A percentile compares a stretch with the other conserved stretches of the same genome.
Evolutionary conservation across 208 protist species (phyloP).

Genomic region (Trypanosoma lewisi): DNA sequence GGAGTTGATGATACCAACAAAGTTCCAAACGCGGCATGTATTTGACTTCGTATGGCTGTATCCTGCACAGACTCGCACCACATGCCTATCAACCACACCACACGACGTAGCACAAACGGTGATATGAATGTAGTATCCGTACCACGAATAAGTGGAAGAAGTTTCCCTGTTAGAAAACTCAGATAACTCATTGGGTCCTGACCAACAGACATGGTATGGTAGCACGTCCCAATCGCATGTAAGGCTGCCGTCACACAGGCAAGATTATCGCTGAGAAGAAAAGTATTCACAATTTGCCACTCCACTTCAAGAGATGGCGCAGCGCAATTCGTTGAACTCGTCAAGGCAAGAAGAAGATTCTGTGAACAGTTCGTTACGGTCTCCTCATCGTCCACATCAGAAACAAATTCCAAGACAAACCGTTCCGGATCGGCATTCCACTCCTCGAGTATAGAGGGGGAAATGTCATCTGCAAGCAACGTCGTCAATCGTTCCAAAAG

Average conservation of each 20-base stretch:
- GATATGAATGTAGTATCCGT: conserved; percentile 19
- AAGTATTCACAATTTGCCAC: conserved; percentile 54
- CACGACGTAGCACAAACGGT: conserved; percentile 66
- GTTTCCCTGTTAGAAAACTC: conserved; percentile 41
- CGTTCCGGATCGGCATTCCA: conserved; percentile 56
- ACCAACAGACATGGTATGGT: conserved; percentile 65
- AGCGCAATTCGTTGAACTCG: conserved; percentile 48
- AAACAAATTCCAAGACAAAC: conserved; percentile 41
- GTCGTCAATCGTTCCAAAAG: conserved; percentile 44
- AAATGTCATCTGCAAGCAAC: conserved; percentile 58
- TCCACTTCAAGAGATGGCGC: conserved; percentile 23
- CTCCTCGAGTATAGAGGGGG: conserved; percentile 25
- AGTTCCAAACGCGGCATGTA: conserved; percentile 51
- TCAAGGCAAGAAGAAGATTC: conserved; percentile 77
- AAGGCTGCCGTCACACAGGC: conserved; percentile 60
- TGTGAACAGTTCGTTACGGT: conserved; percentile 38
- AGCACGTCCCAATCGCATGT: conserved; percentile 83
- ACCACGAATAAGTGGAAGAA: conserved; percentile 63
- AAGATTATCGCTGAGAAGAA: conserved; percentile 41
- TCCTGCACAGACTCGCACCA: conserved; percentile 75
- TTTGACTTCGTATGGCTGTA: conserved; percentile 28
- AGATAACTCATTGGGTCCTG: conserved; percentile 43
- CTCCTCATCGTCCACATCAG: conserved; percentile 51
- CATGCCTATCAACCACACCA: conserved; percentile 85
- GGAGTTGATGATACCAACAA: conserved; percentile 33